Evolutionary conservation across 108 stramenopile genomes (phyloP).

Genomic region (Seminavis robusta): DNA sequence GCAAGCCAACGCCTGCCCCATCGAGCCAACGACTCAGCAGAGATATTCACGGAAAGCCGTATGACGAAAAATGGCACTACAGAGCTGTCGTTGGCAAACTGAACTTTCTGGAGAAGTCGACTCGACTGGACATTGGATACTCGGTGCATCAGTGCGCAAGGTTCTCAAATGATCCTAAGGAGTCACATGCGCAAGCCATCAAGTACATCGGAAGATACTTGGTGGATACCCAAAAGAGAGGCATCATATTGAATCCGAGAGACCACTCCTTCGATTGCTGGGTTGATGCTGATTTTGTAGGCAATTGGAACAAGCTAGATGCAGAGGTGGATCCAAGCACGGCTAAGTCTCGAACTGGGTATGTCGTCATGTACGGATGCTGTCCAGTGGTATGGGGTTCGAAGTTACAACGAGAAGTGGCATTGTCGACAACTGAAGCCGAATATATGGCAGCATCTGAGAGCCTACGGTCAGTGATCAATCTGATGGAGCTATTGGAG

Average conservation of each 20-base stretch:
- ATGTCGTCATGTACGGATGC: conserved; percentile 4
- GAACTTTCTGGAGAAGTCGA: conserved; percentile 26
- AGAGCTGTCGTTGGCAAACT: conserved; percentile 26
- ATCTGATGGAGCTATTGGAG: conserved; percentile 18
- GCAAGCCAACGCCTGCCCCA: conserved; percentile 3
- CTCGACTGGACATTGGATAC: conserved; percentile 20
- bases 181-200: conserved; percentile 22
- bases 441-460: conserved; percentile 21
- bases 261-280: conserved; percentile 23
- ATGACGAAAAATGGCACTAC: conserved; percentile 24
- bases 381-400: conserved; percentile 14
- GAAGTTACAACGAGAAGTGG: conserved; percentile 12
- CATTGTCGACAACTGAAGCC: conserved; percentile 21
- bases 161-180: conserved; percentile 17
- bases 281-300: conserved; percentile 31
- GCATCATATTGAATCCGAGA: conserved; percentile 16
- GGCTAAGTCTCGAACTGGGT: conserved; percentile 11
- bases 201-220: conserved; percentile 19
- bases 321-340: conserved; percentile 1
- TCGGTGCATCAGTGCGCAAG: conserved; percentile 21
- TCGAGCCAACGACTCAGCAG: conserved; percentile 1
- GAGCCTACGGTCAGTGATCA: conserved; percentile 18
- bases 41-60: not conserved
- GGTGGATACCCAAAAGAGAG: conserved; percentile 12
- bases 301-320: not conserved